Percentiles rank a stretch among this genome's conserved stretches.
phyloP scores from a whole-genome alignment of 768 basidiomycete species.

The Serendipita vermifera region DNA sequence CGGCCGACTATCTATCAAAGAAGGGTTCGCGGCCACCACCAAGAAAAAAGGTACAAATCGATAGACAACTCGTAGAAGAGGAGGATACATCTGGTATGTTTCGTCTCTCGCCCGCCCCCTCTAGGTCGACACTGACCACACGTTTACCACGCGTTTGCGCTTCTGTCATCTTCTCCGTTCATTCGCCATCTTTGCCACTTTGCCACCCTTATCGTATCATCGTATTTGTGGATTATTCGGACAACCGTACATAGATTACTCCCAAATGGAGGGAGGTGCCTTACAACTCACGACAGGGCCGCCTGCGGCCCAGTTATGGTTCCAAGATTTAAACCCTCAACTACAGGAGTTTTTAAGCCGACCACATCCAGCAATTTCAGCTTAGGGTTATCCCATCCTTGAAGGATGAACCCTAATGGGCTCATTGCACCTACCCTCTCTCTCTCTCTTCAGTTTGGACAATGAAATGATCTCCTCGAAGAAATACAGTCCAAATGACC shows the following conservation, averaged over 20 bases:
- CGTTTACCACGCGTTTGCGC: constrained; percentile 1
- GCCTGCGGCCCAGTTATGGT: constrained; percentile 7
- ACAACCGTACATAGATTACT: constrained; percentile 7
- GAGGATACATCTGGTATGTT: background rate
- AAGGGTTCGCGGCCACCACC: background rate
- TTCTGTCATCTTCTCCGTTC: constrained; percentile 8
- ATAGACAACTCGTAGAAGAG: background rate
- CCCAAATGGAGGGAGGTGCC: background rate
- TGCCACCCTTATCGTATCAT: background rate
- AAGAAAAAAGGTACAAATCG: background rate
- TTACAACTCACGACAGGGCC: constrained; percentile 1
- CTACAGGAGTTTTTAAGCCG: background rate
- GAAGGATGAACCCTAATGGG: too few relatives aligned
- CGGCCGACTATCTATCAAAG: background rate
- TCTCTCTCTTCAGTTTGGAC: too few relatives aligned
- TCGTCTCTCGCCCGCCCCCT: background rate
- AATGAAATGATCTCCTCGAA: too few relatives aligned
- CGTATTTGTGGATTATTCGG: background rate
- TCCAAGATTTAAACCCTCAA: constrained; percentile 1
- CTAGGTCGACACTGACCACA: background rate
- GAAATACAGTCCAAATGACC: too few relatives aligned
- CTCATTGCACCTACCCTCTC: too few relatives aligned
- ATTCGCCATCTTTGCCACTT: background rate
- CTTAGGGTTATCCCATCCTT: background rate
- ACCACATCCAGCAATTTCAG: constrained; percentile 4